phyloP scores from a whole-genome alignment of 306 rosid genomes.

The Glycine latifolia region DNA sequence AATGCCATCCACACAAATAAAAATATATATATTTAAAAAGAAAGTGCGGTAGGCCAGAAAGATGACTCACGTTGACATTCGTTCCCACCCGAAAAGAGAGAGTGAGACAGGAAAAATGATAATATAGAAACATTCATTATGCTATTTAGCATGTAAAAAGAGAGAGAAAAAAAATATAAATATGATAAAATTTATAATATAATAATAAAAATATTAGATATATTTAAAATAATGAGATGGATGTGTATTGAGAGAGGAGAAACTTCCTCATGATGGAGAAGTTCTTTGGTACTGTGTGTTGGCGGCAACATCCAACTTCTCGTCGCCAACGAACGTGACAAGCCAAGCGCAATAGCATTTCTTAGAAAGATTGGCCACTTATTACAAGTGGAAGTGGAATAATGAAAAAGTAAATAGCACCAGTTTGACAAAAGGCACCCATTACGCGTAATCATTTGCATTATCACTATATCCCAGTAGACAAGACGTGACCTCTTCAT shows the following conservation, averaged over 20 bases:
- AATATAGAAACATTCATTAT: no score
- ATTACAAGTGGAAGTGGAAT: background rate
- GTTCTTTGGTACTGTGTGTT: background rate
- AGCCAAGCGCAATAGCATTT: background rate
- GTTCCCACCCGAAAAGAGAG: no score
- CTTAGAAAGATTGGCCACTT: conserved; percentile 2
- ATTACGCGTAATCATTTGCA: conserved; percentile 20
- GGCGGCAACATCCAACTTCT: background rate
- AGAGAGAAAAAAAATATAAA: no score
- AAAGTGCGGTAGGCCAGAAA: background rate
- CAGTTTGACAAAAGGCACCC: background rate
- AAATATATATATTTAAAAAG: no score
- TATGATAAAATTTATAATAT: no score
- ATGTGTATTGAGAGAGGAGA: no score
- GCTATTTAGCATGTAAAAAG: no score
- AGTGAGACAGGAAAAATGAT: no score
- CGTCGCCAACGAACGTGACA: background rate
- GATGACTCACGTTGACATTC: background rate
- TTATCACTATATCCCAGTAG: background rate
- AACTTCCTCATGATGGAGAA: no score
- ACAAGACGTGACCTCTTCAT: no score
- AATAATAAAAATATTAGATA: no score
- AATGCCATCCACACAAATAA: background rate
- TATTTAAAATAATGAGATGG: no score
- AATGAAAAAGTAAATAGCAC: background rate